Conservation (phyloP, 345 rosid species). For the Psidium friedrichsthalianum region DNA sequence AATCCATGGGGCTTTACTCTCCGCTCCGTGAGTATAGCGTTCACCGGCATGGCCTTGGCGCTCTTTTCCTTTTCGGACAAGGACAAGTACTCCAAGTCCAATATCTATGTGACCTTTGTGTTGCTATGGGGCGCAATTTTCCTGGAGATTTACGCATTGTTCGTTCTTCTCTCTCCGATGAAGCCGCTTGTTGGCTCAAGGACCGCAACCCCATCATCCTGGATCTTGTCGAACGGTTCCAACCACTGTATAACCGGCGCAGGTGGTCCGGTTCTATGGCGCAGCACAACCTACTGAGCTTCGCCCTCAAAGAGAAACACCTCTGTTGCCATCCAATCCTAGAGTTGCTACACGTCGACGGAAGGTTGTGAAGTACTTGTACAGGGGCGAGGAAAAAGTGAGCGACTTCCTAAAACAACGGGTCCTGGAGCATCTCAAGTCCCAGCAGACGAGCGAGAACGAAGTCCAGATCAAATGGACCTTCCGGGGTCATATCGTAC, state of each 20-base stretch:
- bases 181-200: neutral
- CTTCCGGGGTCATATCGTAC: too few relatives aligned
- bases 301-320: neutral
- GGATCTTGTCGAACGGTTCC: neutral
- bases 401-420: too few relatives aligned
- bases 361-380: neutral
- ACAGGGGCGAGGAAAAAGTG: neutral
- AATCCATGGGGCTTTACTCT: neutral
- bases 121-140: slow-evolving; percentile 1
- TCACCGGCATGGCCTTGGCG: neutral
- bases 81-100: neutral
- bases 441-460: too few relatives aligned
- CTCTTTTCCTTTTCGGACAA: neutral
- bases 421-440: too few relatives aligned
- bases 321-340: neutral
- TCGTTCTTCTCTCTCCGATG: neutral
- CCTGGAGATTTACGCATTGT: slow-evolving; percentile 2
- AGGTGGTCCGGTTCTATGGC: neutral
- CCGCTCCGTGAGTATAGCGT: slow-evolving; percentile 1
- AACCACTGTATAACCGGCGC: neutral
- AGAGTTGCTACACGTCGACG: neutral
- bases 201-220: neutral
- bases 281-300: neutral
- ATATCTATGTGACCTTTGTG: neutral
- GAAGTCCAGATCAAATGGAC: too few relatives aligned